Evolutionary conservation across 768 basidiomycete genomes (phyloP).

Genomic region (Suillus ampliporus): DNA sequence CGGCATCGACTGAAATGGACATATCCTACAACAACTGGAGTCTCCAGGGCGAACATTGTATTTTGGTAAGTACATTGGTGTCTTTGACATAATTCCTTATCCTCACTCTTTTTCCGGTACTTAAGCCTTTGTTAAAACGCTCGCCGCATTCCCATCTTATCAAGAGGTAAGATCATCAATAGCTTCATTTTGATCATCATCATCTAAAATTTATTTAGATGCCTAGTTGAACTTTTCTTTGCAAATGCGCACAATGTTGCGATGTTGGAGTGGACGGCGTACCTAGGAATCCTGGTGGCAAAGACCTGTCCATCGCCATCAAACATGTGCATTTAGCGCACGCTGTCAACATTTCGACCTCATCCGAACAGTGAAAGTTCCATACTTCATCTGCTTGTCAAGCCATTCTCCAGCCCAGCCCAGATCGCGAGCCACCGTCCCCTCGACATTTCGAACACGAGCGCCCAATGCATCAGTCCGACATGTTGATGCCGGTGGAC

Average conservation of each 20-base stretch:
- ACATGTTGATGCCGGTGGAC: neutral
- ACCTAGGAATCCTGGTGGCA: neutral
- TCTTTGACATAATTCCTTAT: neutral
- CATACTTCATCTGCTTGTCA: neutral
- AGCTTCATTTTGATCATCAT: neutral
- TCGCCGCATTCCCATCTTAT: neutral
- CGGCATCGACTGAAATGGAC: neutral
- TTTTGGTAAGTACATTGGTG: neutral
- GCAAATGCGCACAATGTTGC: neutral
- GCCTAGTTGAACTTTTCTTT: neutral
- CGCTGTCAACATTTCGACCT: neutral
- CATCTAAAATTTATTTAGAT: neutral
- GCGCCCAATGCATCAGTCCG: neutral
- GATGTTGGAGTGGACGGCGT: neutral
- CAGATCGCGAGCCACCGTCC: neutral
- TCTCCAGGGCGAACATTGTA: neutral
- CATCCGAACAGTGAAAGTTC: neutral
- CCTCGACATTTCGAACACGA: neutral
- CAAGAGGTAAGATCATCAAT: neutral
- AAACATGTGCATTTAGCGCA: neutral
- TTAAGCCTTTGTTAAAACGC: no score
- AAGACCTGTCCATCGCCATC: neutral
- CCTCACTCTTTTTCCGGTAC: neutral
- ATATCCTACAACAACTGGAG: neutral
- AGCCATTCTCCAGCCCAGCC: neutral